Evolutionary conservation across 208 protist species (phyloP).

Genomic region (Crithidia expoeki): DNA sequence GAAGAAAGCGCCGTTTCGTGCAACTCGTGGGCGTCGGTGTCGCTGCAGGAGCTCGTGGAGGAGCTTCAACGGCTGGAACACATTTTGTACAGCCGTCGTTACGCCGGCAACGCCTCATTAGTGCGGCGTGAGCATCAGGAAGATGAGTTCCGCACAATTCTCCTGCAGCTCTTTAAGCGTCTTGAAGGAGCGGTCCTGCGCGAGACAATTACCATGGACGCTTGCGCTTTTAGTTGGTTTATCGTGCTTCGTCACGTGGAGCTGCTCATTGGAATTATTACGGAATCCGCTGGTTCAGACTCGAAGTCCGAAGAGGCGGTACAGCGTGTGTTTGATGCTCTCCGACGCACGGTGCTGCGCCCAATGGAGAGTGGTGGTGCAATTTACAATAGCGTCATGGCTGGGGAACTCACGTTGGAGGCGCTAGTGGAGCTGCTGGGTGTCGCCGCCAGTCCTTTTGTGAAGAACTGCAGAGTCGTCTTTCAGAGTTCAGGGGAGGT

Average conservation of each 20-base stretch:
- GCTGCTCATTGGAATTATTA: constrained; percentile 25
- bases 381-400: background rate
- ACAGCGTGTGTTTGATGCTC: constrained; percentile 25
- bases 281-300: background rate
- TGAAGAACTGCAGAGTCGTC: constrained; percentile 11
- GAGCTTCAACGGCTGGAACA: constrained; percentile 34
- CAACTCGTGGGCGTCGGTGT: constrained; percentile 10
- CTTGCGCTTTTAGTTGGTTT: constrained; percentile 60
- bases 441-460: constrained; percentile 22
- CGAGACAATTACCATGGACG: constrained; percentile 62
- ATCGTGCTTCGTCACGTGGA: constrained; percentile 37
- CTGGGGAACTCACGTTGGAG: constrained; percentile 25
- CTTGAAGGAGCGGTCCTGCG: constrained; percentile 41
- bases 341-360: constrained; percentile 27
- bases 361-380: background rate
- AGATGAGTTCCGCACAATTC: constrained; percentile 20
- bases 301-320: constrained; percentile 15
- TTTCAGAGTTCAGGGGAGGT: background rate
- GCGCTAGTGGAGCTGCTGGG: constrained; percentile 33
- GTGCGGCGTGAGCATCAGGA: constrained; percentile 22
- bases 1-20: background rate
- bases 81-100: constrained; percentile 40
- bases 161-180: constrained; percentile 48
- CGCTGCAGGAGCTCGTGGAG: constrained; percentile 55
- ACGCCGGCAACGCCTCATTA: constrained; percentile 37